Evolutionary conservation across 805 yeast species (phyloP).

Genomic region (Zygoascus tannicola): DNA sequence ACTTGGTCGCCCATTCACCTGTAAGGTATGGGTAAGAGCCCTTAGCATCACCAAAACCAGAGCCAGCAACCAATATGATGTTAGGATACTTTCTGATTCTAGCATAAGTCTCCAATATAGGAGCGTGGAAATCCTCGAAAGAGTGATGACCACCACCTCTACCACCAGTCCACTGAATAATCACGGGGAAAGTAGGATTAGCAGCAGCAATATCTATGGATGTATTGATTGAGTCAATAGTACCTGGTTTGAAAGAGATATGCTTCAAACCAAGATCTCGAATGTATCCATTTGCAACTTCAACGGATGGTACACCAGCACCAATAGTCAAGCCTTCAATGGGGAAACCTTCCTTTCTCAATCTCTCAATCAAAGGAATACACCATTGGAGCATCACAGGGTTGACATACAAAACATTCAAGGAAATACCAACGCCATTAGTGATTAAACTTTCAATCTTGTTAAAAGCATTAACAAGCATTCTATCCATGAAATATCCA

Average conservation of each 20-base stretch:
- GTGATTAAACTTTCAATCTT: constrained; percentile 56
- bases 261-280: constrained; percentile 86
- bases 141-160: constrained; percentile 99
- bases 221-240: constrained; percentile 83
- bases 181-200: constrained; percentile 93
- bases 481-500: constrained; percentile 76
- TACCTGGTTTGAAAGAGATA: constrained; percentile 96
- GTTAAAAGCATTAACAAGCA: constrained; percentile 68
- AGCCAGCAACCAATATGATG: constrained; percentile 89
- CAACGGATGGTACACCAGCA: constrained; percentile 98
- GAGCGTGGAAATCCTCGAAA: constrained; percentile 98
- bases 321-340: constrained; percentile 94
- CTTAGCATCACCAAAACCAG: constrained; percentile 95
- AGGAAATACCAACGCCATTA: constrained; percentile 86
- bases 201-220: constrained; percentile 87
- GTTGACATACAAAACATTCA: constrained; percentile 89
- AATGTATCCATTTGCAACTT: constrained; percentile 94
- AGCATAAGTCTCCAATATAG: constrained; percentile 90
- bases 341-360: constrained; percentile 90
- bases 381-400: constrained; percentile 99
- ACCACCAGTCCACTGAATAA: constrained; percentile 99
- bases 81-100: constrained; percentile 86
- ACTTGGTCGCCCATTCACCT: constrained; percentile 88
- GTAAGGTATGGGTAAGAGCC: constrained; percentile 97
- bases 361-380: constrained; percentile 83